Percentiles rank a stretch among this genome's conserved stretches.
These are phyloP conservation scores for Phytophthora brassicae DNA, from an alignment of 352 stramenopile species.

Conservation along the genomic window DNA sequence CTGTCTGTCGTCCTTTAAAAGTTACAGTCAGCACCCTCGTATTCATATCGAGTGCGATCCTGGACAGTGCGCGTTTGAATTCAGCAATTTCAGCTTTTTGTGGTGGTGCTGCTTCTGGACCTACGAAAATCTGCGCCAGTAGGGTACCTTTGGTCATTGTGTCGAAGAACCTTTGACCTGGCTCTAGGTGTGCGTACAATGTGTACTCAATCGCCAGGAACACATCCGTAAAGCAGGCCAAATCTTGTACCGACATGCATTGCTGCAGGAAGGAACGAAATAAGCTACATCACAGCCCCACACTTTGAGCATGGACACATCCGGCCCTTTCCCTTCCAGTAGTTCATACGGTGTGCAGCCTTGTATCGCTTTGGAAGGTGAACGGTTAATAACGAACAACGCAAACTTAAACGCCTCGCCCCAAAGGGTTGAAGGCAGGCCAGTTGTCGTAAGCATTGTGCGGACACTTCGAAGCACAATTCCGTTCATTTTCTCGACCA, in stretches of 20 bases:
- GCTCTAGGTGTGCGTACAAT: not conserved
- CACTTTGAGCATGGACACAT: not conserved
- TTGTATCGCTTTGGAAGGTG: slow-evolving; percentile 4
- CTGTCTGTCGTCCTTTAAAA: not conserved
- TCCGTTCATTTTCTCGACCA: not conserved
- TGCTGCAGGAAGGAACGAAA: not conserved
- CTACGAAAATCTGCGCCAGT: not conserved
- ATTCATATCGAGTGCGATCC: not conserved
- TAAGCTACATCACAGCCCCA: not conserved
- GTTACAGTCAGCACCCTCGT: not conserved
- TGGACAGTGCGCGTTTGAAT: not conserved
- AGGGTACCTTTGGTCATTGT: not conserved
- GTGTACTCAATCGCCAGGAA: not conserved
- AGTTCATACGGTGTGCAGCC: slow-evolving; percentile 1
- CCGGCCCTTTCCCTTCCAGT: not conserved
- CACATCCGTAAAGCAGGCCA: not conserved
- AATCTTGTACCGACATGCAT: not conserved
- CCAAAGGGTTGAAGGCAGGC: not conserved
- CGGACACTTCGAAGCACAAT: slow-evolving; percentile 1
- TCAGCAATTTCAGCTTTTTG: not conserved
- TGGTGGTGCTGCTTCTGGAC: not conserved
- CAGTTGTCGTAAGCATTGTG: slow-evolving; percentile 1
- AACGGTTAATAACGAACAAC: not conserved
- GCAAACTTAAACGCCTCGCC: slow-evolving; percentile 4
- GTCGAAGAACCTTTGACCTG: not conserved